Conservation (phyloP, 495 filamentous ascomycete genomes). For the Immersiella caudata region DNA sequence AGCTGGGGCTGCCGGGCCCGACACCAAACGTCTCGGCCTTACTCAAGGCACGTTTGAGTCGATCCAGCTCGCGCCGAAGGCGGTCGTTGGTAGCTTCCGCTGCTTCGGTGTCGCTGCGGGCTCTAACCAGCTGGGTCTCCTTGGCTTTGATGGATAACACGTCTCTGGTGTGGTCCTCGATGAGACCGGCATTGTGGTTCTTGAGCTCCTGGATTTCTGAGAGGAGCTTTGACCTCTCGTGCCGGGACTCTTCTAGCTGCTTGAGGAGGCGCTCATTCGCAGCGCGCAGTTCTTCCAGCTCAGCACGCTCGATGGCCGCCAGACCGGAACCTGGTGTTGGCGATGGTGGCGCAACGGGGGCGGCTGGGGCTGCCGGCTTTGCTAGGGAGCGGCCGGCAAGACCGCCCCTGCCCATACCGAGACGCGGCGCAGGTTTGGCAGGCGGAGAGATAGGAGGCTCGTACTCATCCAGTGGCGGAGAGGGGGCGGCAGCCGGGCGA, state of each 20-base stretch:
- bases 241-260: conserved; percentile 72
- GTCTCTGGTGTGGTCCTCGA: conserved; percentile 96
- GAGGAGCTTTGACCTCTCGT: conserved; percentile 70
- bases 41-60: conserved; percentile 77
- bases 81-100: conserved; percentile 82
- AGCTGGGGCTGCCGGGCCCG: conserved; percentile 46
- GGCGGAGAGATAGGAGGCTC: conserved; percentile 57
- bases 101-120: conserved; percentile 84
- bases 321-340: conserved; percentile 61
- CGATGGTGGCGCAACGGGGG: conserved; percentile 44
- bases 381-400: conserved; percentile 84
- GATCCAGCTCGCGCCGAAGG: conserved; percentile 85
- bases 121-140: conserved; percentile 93
- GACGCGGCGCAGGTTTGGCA: conserved; percentile 53
- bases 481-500: conserved; percentile 58
- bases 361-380: conserved; percentile 62
- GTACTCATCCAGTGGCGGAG: conserved; percentile 56
- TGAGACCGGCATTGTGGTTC: conserved; percentile 93
- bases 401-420: conserved; percentile 73
- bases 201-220: conserved; percentile 86
- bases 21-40: conserved; percentile 53
- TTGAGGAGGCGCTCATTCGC: conserved; percentile 77
- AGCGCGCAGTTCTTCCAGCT: conserved; percentile 83
- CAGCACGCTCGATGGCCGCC: conserved; percentile 74
- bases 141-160: conserved; percentile 97